A percentile compares a stretch with the other conserved stretches of the same genome.
Evolutionary conservation across 257 asterid genomes (phyloP).

Genomic region (Coffea eugenioides): DNA sequence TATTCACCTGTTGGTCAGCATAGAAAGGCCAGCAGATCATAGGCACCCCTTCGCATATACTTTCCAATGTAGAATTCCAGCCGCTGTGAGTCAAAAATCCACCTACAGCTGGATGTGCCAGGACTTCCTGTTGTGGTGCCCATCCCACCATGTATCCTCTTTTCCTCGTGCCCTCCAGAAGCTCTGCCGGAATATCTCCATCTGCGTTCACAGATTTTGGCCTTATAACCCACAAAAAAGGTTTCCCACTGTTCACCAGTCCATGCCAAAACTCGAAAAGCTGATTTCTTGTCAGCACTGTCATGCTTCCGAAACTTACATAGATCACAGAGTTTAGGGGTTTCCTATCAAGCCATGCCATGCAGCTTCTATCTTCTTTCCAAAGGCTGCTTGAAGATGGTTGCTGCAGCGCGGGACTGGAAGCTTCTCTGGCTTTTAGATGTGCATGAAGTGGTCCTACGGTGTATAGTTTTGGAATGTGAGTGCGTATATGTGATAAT

Average conservation of each 20-base stretch:
- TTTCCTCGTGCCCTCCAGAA: slow-evolving; percentile 20
- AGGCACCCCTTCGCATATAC: slow-evolving; percentile 27
- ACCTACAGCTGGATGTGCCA: slow-evolving; percentile 29
- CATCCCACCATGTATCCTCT: slow-evolving; percentile 31
- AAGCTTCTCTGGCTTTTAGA: slow-evolving; percentile 19
- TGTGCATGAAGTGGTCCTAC: slow-evolving; percentile 34
- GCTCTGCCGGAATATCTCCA: slow-evolving; percentile 13
- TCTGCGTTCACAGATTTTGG: slow-evolving; percentile 10
- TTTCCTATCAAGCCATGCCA: slow-evolving; percentile 28
- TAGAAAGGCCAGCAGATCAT: slow-evolving; percentile 37
- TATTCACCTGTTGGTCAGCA: slow-evolving; percentile 35
- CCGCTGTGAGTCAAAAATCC: slow-evolving; percentile 31
- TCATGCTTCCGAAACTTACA: slow-evolving; percentile 32
- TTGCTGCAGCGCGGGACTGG: background rate
- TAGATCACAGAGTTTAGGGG: slow-evolving; percentile 31
- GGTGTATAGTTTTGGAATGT: slow-evolving; percentile 25
- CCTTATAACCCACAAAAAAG: slow-evolving; percentile 31
- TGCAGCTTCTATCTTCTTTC: slow-evolving; percentile 28
- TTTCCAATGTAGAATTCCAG: slow-evolving; percentile 32
- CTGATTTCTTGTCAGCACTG: slow-evolving; percentile 19
- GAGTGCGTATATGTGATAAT: slow-evolving; percentile 23
- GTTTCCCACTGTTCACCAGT: slow-evolving; percentile 30
- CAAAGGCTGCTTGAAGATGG: slow-evolving; percentile 7
- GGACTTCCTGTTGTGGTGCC: slow-evolving; percentile 37
- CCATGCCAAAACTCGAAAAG: slow-evolving; percentile 38